Conservation (phyloP, 805 yeast genomes). For the Ogataea allantospora region DNA sequence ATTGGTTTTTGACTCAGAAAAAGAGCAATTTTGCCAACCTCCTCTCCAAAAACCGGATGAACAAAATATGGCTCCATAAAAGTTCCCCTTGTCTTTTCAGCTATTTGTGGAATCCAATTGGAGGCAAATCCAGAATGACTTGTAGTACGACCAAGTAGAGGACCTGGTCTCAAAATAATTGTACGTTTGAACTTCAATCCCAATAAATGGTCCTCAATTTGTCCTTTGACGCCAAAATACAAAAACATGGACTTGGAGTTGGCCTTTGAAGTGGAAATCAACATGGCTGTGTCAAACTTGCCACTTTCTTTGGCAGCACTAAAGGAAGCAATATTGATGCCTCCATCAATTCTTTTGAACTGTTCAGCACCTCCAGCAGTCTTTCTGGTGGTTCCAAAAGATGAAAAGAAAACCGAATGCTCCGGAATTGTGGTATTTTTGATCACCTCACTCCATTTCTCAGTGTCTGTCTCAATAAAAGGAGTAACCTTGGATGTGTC, state of each 20-base stretch:
- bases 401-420: constrained; percentile 52
- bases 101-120: constrained; percentile 9
- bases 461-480: constrained; percentile 45
- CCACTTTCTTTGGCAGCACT: constrained; percentile 72
- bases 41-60: constrained; percentile 58
- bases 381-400: constrained; percentile 73
- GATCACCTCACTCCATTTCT: constrained; percentile 49
- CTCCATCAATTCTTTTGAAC: constrained; percentile 73
- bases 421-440: constrained; percentile 29
- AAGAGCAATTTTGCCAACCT: constrained; percentile 53
- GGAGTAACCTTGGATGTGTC: constrained; percentile 20
- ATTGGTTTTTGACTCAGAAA: constrained; percentile 25
- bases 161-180: constrained; percentile 77
- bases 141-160: constrained; percentile 48
- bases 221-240: constrained; percentile 70
- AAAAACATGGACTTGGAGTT: constrained; percentile 52
- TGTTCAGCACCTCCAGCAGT: constrained; percentile 71
- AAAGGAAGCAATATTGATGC: constrained; percentile 65
- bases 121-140: not conserved
- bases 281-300: constrained; percentile 56
- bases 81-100: constrained; percentile 38
- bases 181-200: constrained; percentile 67
- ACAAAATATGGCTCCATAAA: not conserved
- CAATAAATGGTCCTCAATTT: constrained; percentile 64
- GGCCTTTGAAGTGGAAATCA: constrained; percentile 71